Evolutionary conservation across 108 stramenopile genomes (phyloP).

Genomic region (Cyclotella kingstonii): DNA sequence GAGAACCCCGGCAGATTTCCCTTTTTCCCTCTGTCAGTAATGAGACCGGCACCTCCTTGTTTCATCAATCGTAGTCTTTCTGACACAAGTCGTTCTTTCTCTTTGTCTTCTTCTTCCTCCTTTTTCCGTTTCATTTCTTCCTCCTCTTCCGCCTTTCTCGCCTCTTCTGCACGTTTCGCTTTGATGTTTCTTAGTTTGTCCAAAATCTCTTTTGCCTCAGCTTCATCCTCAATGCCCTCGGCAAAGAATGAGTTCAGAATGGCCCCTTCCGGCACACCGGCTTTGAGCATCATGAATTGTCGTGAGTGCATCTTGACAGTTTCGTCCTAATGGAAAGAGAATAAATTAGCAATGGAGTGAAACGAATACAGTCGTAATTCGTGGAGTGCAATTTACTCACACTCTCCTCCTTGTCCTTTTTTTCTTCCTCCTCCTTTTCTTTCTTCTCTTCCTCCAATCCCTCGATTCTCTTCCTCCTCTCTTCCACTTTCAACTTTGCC

Average conservation of each 20-base stretch:
- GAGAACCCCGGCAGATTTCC: too few relatives aligned
- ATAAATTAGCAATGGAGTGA: neutral
- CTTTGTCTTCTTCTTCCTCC: constrained; percentile 30
- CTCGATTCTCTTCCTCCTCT: constrained; percentile 29
- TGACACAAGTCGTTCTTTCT: constrained; percentile 28
- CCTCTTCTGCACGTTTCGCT: constrained; percentile 17
- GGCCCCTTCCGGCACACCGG: constrained; percentile 46
- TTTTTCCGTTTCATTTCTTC: constrained; percentile 13
- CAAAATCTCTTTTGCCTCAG: constrained; percentile 39
- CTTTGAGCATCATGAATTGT: constrained; percentile 52
- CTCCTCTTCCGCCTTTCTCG: constrained; percentile 25
- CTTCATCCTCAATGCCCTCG: constrained; percentile 41
- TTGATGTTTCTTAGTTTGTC: constrained; percentile 24
- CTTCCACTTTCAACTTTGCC: constrained; percentile 35
- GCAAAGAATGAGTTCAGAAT: constrained; percentile 32
- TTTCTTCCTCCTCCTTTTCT: constrained; percentile 33
- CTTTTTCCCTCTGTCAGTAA: too few relatives aligned
- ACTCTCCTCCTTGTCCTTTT: constrained; percentile 25
- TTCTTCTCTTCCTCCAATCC: constrained; percentile 34
- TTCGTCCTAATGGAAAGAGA: constrained; percentile 17
- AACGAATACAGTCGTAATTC: neutral
- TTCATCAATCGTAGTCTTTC: constrained; percentile 40
- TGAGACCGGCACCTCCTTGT: constrained; percentile 7
- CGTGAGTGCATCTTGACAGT: constrained; percentile 33
- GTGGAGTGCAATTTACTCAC: neutral